Base-by-base conservation (phyloP, 371 early-diverging fungal species). In the Umbelopsis sp. region DNA sequence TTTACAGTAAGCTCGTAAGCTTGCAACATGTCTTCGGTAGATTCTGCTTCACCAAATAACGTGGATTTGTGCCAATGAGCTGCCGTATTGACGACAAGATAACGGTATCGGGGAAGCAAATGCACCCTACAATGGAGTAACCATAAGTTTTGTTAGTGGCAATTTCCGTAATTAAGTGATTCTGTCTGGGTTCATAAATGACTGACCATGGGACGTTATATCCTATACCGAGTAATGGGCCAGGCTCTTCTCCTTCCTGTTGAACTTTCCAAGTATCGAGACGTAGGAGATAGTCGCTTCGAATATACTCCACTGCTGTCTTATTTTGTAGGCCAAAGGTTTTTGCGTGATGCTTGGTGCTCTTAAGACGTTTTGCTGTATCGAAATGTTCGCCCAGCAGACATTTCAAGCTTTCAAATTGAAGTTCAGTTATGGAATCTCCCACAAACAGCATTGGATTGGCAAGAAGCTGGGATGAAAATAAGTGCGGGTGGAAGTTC, bases 381-480 rank as follows among this genome's bases (percentile, higher is more conserved):
- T 12, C 52, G 51, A 77, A 45, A 24, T 74, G 48, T 12, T 76
- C 44, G 3, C 83, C 83, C 22, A 80, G 48, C 37, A 80, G 48
- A 46, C 83, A 83, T 8, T 70, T 69, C 62, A 83, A 44, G 45
- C 81, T 83, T 45, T 83, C 83, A n/a, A 66, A 83, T 64, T 79
- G 79, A 22, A 83, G 64, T 50, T 83, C 81, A 48, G 79, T 80
- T 52, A 83, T 83, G 2, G 81, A 80, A 50, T 83, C 83, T 10
- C 81, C 79, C 12, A 81, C 77, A 32, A 81, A 46, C 10, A 81
- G 66, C 0, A 81, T 51, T 8, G 79, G 79, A 65, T 81, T 72
- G 22, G 70, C 67, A 2, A 70, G 53, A 14, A 81, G 63, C 63
- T 81, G 81, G 11, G 71, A 51, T 10, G 79, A 73, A 37, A 81